These are phyloP conservation scores for Boletales sp. DNA, from an alignment of 768 basidiomycete species.

Conservation along the genomic window DNA sequence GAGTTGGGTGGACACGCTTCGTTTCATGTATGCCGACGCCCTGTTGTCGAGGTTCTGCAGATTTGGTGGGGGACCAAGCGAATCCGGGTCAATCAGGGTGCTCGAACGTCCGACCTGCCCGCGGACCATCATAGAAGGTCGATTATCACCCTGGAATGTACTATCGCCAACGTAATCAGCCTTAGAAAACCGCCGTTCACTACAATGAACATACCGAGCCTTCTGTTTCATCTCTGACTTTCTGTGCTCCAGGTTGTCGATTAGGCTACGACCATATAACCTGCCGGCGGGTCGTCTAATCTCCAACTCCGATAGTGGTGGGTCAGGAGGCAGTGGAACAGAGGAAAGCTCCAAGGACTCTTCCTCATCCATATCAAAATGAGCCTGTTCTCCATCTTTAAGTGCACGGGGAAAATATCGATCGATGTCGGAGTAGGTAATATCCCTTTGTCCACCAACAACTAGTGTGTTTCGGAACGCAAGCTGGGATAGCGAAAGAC, in stretches of 20 bases:
- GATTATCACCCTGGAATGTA: constrained; percentile 82
- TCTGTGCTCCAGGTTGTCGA: constrained; percentile 83
- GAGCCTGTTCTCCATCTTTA: constrained; percentile 74
- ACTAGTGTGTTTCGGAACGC: constrained; percentile 81
- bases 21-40: constrained; percentile 40
- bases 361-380: constrained; percentile 43
- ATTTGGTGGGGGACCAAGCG: constrained; percentile 48
- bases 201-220: constrained; percentile 59
- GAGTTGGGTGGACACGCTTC: constrained; percentile 58
- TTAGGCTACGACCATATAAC: constrained; percentile 83
- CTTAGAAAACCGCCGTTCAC: neutral
- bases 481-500: constrained; percentile 73
- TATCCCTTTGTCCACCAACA: constrained; percentile 63
- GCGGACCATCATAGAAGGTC: constrained; percentile 93
- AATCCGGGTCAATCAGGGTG: constrained; percentile 72
- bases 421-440: constrained; percentile 59
- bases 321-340: constrained; percentile 28
- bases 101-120: constrained; percentile 48
- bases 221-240: constrained; percentile 81
- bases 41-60: constrained; percentile 45
- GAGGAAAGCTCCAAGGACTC: constrained; percentile 32
- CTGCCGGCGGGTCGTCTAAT: constrained; percentile 66
- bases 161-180: constrained; percentile 36
- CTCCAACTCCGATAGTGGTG: constrained; percentile 31
- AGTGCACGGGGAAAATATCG: constrained; percentile 63